Conservation (phyloP, 2,329 filamentous ascomycete genomes). For the Cladosporium velox region DNA sequence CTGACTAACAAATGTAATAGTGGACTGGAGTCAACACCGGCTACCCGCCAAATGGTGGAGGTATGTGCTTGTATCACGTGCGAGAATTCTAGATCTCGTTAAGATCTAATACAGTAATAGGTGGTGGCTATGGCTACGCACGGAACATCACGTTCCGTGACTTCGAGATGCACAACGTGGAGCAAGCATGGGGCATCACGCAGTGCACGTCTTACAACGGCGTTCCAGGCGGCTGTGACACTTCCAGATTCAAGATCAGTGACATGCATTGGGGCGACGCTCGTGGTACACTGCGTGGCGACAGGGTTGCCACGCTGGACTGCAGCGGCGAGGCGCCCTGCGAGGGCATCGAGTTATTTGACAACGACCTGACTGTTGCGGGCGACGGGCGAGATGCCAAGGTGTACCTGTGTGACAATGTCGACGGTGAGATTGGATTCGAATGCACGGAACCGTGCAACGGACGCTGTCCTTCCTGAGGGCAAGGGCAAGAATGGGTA, state of each 20-base stretch:
- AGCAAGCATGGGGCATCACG: slow-evolving; percentile 31
- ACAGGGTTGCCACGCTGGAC: slow-evolving; percentile 31
- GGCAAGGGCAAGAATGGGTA: neutral
- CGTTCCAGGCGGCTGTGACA: slow-evolving; percentile 31
- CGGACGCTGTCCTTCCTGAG: slow-evolving; percentile 16
- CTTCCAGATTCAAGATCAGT: slow-evolving; percentile 43
- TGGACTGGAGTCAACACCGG: slow-evolving; percentile 18
- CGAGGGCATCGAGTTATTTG: slow-evolving; percentile 24
- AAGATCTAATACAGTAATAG: slow-evolving; percentile 13
- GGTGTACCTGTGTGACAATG: slow-evolving; percentile 21
- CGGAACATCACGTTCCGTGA: slow-evolving; percentile 43
- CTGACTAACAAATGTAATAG: slow-evolving; percentile 1
- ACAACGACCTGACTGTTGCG: slow-evolving; percentile 22
- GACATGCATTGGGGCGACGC: slow-evolving; percentile 37
- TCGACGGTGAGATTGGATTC: slow-evolving; percentile 19
- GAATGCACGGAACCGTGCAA: slow-evolving; percentile 20
- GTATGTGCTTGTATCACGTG: slow-evolving; percentile 14
- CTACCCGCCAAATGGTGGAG: slow-evolving; percentile 59
- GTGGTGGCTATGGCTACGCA: slow-evolving; percentile 48
- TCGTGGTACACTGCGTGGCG: slow-evolving; percentile 32
- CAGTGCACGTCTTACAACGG: slow-evolving; percentile 35
- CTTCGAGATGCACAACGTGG: slow-evolving; percentile 28
- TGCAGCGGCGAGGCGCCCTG: slow-evolving; percentile 35
- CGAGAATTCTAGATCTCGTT: neutral
- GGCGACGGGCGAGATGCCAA: slow-evolving; percentile 18